Evolutionary conservation across 805 yeast species (phyloP), one percentile per base, ranked within the genome.

Genomic region (Myxozyma kluyveri): DNA sequence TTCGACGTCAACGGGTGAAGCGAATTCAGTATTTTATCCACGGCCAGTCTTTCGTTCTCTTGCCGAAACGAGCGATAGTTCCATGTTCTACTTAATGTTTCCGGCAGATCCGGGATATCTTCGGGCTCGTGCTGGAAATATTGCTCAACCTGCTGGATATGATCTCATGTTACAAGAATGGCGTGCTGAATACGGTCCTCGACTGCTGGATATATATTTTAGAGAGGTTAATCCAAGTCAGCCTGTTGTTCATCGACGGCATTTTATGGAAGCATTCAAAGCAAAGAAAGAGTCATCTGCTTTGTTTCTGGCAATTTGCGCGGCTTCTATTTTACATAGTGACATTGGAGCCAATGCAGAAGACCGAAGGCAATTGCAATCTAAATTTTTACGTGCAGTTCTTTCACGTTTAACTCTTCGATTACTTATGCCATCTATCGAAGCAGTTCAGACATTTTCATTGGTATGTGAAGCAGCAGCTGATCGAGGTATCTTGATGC

Each of bases 241-340:
- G 36, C 60, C 60, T 4, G 24, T 56, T 26, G 52, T 56, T 1
- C 47, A 52, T 48, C 49, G 52, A 3, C 36, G 45, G 6, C 46
- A 48, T 23, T 56, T 56, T 33, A 42, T 55, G 52, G 42, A 43
- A 9, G 53, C 59, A 4, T 56, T 39, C 33, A 26, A 24, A 6
- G 49, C 38, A 5, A 33, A 53, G 17, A 26, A 23, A n/a, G 56
- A 54, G 26, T 47, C 57, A 4, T 44, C 35, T n/a, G 42, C 35
- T 24, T 38, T 57, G 35, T 45, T 57, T 7, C 48, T 56, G 9
- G 60, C 57, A 10, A 50, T 56, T 4, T 50, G 54, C 38, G 55
- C 54, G 24, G 19, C 21, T 4, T 18, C 37, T 4, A 29, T 29
- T 23, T 41, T 40, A 18, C 21, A 29, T 27, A 35, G 46, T 19